phyloP scores from a whole-genome alignment of 2,329 filamentous ascomycete species.

The Paraphaeosphaeria minitans region DNA sequence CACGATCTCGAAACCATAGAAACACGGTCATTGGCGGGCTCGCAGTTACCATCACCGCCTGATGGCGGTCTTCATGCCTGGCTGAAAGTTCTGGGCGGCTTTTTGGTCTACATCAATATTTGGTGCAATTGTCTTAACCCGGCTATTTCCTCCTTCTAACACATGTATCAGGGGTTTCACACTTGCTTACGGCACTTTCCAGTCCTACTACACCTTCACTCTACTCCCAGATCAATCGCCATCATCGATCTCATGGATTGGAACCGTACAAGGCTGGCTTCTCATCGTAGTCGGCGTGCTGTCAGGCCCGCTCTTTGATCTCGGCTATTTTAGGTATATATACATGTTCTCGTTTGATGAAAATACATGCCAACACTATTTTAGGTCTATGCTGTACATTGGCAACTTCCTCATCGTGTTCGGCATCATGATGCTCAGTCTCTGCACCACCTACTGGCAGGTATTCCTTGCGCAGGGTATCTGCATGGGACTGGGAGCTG shows the following conservation, averaged over 20 bases:
- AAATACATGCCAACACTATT: too few relatives aligned
- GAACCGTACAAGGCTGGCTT: constrained; percentile 51
- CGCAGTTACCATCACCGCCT: constrained; percentile 38
- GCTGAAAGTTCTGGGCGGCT: constrained; percentile 47
- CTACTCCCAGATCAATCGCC: constrained; percentile 44
- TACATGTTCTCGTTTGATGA: too few relatives aligned
- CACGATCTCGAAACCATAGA: constrained; percentile 15
- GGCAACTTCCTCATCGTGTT: constrained; percentile 63
- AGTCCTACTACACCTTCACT: constrained; percentile 52
- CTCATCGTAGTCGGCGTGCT: constrained; percentile 60
- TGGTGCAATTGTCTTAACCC: constrained; percentile 26
- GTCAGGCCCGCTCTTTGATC: constrained; percentile 55
- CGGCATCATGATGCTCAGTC: constrained; percentile 66
- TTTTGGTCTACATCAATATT: constrained; percentile 48
- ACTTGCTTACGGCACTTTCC: constrained; percentile 50
- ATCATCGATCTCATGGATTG: constrained; percentile 54
- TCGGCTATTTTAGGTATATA: constrained; percentile 48
- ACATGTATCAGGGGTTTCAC: constrained; percentile 46
- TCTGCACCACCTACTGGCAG: constrained; percentile 61
- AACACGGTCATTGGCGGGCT: constrained; percentile 27
- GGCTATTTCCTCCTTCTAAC: constrained; percentile 4
- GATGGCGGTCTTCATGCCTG: constrained; percentile 47
- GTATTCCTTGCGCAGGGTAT: constrained; percentile 60
- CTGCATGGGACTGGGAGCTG: constrained; percentile 51
- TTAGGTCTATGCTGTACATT: constrained; percentile 47